phyloP scores from a whole-genome alignment of 164 flowering plant species.

The Aristolochia fimbriata region DNA sequence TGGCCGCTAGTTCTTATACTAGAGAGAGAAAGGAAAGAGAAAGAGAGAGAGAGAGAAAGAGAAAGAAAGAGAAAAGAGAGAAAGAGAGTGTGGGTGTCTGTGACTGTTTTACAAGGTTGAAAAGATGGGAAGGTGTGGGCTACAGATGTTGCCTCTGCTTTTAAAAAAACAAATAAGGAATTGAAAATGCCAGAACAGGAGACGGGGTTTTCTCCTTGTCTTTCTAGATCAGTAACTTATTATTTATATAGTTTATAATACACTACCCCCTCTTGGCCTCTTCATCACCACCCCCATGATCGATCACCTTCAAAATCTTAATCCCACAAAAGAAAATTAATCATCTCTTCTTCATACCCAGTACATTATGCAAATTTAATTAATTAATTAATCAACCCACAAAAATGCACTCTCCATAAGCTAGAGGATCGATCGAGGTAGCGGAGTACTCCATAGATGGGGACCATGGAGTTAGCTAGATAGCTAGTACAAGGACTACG shows the following conservation, averaged over 20 bases:
- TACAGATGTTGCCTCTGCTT: neutral
- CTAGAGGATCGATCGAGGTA: too few relatives aligned
- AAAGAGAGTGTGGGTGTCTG: neutral
- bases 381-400: too few relatives aligned
- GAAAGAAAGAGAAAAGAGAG: neutral
- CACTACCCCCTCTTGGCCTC: too few relatives aligned
- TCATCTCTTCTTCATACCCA: too few relatives aligned
- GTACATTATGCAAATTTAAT: too few relatives aligned
- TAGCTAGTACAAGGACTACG: too few relatives aligned
- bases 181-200: conserved; percentile 4
- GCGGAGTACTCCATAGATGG: neutral
- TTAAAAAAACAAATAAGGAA: neutral
- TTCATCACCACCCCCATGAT: neutral
- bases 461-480: too few relatives aligned
- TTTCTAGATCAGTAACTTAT: conserved; percentile 1
- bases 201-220: conserved; percentile 6
- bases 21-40: conserved; percentile 2
- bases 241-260: neutral
- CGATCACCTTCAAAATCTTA: neutral
- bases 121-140: conserved; percentile 1
- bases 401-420: too few relatives aligned
- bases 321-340: neutral
- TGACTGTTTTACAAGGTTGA: neutral
- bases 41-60: conserved; percentile 3
- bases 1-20: conserved; percentile 1